phyloP scores from a whole-genome alignment of 2,329 filamentous ascomycete species.

The Boeremia lycopersici region DNA sequence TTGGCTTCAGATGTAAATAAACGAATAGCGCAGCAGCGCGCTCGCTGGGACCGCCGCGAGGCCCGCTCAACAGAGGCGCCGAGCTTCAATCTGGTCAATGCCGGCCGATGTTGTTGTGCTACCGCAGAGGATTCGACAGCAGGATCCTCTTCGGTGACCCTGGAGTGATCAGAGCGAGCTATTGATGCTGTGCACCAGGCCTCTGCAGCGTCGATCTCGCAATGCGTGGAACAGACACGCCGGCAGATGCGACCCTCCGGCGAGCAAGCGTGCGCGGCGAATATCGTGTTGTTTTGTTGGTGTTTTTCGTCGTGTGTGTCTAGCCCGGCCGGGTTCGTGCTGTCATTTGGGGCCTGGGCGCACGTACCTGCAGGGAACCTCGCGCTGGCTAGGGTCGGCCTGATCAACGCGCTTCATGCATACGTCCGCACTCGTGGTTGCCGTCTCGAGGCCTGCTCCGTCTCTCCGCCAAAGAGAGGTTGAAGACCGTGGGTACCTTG shows the following conservation, averaged over 20 bases:
- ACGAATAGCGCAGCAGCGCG: conserved; percentile 40
- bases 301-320: conserved; percentile 24
- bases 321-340: conserved; percentile 23
- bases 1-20: conserved; percentile 36
- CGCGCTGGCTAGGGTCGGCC: conserved; percentile 22
- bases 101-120: conserved; percentile 29
- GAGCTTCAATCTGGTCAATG: conserved; percentile 31
- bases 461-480: conserved; percentile 7
- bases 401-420: conserved; percentile 22
- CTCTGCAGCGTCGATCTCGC: conserved; percentile 11
- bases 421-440: conserved; percentile 14
- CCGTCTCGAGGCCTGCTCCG: conserved; percentile 15
- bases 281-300: conserved; percentile 15
- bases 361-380: conserved; percentile 20
- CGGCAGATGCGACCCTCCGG: conserved; percentile 8
- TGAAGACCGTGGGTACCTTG: conserved; percentile 2
- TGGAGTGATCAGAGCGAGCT: conserved; percentile 10
- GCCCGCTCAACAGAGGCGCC: conserved; percentile 18
- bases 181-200: conserved; percentile 10
- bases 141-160: conserved; percentile 12
- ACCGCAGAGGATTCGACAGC: conserved; percentile 22
- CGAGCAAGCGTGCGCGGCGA: conserved; percentile 6
- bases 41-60: conserved; percentile 19
- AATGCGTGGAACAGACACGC: conserved; percentile 1
- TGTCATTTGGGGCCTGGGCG: conserved; percentile 27